These are phyloP conservation scores for Dictyostelium purpureum DNA, from an alignment of 78 protist genomes.

Conservation along the genomic window DNA sequence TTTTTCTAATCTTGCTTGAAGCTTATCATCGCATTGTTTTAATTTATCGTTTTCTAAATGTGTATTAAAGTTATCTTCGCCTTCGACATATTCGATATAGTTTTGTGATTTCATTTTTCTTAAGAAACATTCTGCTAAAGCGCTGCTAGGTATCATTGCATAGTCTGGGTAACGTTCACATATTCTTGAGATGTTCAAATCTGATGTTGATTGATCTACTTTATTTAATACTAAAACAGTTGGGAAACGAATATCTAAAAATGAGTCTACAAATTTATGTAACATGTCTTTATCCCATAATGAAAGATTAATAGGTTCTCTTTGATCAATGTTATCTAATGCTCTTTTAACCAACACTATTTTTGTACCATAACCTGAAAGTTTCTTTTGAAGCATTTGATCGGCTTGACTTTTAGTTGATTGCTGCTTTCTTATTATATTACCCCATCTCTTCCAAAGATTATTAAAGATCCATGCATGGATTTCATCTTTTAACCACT, in stretches of 20 bases:
- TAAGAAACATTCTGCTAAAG: constrained; percentile 73
- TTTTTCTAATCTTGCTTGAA: constrained; percentile 39
- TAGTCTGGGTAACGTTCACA: constrained; percentile 48
- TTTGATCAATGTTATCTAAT: constrained; percentile 28
- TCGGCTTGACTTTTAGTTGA: constrained; percentile 48
- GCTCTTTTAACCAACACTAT: constrained; percentile 3
- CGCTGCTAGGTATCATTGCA: constrained; percentile 61
- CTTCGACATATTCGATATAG: constrained; percentile 45
- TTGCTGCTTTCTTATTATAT: constrained; percentile 66
- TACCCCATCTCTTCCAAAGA: constrained; percentile 65
- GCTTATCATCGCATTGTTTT: constrained; percentile 68
- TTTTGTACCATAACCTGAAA: constrained; percentile 79
- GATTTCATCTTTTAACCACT: constrained; percentile 88
- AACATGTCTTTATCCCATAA: constrained; percentile 30
- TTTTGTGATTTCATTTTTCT: constrained; percentile 41
- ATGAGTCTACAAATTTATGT: constrained; percentile 76
- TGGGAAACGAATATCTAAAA: constrained; percentile 84
- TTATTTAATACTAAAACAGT: constrained; percentile 72
- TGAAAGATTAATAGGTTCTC: constrained; percentile 12
- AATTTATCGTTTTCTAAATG: not conserved
- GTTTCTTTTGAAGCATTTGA: constrained; percentile 39
- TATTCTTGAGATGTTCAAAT: constrained; percentile 10
- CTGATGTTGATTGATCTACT: constrained; percentile 63
- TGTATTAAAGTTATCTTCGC: constrained; percentile 52
- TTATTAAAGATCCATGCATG: constrained; percentile 86